Conservation (phyloP, 2,329 filamentous ascomycete genomes). For the Alternaria sp. region DNA sequence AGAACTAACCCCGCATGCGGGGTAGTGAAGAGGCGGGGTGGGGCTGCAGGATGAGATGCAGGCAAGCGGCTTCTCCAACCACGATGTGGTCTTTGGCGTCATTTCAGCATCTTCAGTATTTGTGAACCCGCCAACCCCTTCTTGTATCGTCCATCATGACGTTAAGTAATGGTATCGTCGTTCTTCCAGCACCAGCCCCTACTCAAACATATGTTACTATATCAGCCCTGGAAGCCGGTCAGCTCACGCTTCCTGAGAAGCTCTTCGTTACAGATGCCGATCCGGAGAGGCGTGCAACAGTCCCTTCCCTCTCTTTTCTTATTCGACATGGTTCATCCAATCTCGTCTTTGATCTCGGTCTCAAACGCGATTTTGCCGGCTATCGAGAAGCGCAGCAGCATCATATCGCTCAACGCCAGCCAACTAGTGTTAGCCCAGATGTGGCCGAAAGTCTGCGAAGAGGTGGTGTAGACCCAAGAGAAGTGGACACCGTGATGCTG, state of each 20-base stretch:
- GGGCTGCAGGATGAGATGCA: constrained; percentile 24
- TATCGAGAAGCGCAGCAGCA: constrained; percentile 57
- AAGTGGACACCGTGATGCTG: constrained; percentile 56
- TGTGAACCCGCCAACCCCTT: not conserved
- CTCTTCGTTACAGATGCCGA: constrained; percentile 58
- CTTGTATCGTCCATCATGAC: constrained; percentile 7
- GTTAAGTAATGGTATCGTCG: constrained; percentile 14
- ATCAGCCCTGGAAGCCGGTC: constrained; percentile 42
- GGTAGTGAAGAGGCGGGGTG: constrained; percentile 28
- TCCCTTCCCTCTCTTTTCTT: constrained; percentile 64
- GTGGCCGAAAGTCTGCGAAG: constrained; percentile 50
- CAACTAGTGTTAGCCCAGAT: constrained; percentile 56
- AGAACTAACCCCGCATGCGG: constrained; percentile 36
- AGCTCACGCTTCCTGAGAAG: constrained; percentile 58
- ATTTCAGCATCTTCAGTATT: not conserved
- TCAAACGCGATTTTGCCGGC: constrained; percentile 55
- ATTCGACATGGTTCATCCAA: constrained; percentile 55
- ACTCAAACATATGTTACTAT: constrained; percentile 42
- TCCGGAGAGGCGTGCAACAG: constrained; percentile 55
- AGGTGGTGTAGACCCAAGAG: constrained; percentile 49
- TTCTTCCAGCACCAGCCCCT: constrained; percentile 30
- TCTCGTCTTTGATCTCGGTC: constrained; percentile 64
- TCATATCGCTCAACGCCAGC: constrained; percentile 58
- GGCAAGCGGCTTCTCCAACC: not conserved
- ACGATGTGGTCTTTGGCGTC: not conserved